Percentiles rank a stretch among this genome's conserved stretches.
Conservation (phyloP, 768 basidiomycete species). For the Cystobasidium tubakii region DNA sequence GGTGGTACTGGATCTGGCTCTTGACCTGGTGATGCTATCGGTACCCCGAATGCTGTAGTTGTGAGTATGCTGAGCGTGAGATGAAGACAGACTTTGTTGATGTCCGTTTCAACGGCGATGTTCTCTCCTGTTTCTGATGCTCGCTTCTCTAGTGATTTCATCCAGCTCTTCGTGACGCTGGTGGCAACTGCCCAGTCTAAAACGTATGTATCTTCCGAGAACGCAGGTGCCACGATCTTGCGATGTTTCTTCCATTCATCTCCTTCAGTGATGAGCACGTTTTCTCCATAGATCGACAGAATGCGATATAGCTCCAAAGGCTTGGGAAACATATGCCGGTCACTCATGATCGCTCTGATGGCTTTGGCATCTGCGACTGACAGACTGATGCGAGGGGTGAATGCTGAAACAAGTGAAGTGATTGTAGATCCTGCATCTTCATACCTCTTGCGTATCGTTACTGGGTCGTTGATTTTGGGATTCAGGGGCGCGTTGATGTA, state of each 20-base stretch:
- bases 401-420: not conserved
- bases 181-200: conserved; percentile 53
- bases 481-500: conserved; percentile 30
- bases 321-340: conserved; percentile 16
- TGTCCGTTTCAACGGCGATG: conserved; percentile 35
- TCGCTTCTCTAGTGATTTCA: conserved; percentile 50
- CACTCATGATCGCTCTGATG: conserved; percentile 3
- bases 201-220: conserved; percentile 52
- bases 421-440: conserved; percentile 2
- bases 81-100: conserved; percentile 35
- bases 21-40: conserved; percentile 42
- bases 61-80: conserved; percentile 46
- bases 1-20: conserved; percentile 14
- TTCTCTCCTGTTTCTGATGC: not conserved
- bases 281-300: conserved; percentile 53
- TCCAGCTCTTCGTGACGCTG: conserved; percentile 52
- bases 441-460: not conserved
- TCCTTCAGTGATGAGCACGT: conserved; percentile 53
- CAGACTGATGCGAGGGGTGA: not conserved
- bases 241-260: conserved; percentile 55
- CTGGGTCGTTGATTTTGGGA: conserved; percentile 11
- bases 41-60: conserved; percentile 47
- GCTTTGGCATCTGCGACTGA: conserved; percentile 13
- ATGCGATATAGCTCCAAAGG: conserved; percentile 33
- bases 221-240: conserved; percentile 54